Evolutionary conservation across 192 early-diverging fungal genomes (phyloP).

Genomic region (Chytriomyces confervae): DNA sequence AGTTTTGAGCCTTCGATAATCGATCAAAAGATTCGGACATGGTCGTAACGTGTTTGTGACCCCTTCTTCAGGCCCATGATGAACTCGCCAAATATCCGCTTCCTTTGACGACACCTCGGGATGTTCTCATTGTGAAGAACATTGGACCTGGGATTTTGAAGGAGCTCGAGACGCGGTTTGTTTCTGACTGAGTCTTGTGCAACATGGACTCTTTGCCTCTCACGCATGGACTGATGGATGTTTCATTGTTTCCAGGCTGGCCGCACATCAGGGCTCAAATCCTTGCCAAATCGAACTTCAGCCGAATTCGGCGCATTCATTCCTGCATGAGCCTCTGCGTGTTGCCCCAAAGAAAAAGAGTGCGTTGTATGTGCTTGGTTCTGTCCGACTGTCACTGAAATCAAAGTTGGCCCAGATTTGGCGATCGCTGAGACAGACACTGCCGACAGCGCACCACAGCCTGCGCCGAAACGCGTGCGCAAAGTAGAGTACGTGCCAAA

Average conservation of each 20-base stretch:
- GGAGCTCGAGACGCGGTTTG: slow-evolving; percentile 22
- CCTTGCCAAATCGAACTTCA: neutral
- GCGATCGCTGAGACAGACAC: neutral
- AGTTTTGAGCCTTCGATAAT: neutral
- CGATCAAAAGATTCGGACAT: neutral
- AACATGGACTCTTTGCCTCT: too few relatives aligned
- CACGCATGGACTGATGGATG: too few relatives aligned
- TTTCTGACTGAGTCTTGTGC: too few relatives aligned
- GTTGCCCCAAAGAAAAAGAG: too few relatives aligned
- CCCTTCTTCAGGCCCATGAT: slow-evolving; percentile 21
- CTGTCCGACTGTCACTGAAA: too few relatives aligned
- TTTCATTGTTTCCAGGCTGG: too few relatives aligned
- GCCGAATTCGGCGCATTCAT: neutral
- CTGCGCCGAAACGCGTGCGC: neutral
- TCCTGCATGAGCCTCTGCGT: too few relatives aligned
- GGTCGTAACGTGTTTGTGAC: neutral
- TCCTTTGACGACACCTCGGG: slow-evolving; percentile 7
- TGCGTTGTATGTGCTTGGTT: too few relatives aligned
- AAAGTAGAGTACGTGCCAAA: slow-evolving; percentile 70
- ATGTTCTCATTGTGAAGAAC: slow-evolving; percentile 22
- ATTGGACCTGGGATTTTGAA: slow-evolving; percentile 37
- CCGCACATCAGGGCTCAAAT: neutral
- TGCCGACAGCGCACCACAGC: neutral
- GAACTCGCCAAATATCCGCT: slow-evolving; percentile 30
- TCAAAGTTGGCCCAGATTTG: too few relatives aligned